Percentiles rank a stretch among this genome's conserved stretches.
Conservation (phyloP, 176 grass and related monocot genomes). For the Paspalum notatum region DNA sequence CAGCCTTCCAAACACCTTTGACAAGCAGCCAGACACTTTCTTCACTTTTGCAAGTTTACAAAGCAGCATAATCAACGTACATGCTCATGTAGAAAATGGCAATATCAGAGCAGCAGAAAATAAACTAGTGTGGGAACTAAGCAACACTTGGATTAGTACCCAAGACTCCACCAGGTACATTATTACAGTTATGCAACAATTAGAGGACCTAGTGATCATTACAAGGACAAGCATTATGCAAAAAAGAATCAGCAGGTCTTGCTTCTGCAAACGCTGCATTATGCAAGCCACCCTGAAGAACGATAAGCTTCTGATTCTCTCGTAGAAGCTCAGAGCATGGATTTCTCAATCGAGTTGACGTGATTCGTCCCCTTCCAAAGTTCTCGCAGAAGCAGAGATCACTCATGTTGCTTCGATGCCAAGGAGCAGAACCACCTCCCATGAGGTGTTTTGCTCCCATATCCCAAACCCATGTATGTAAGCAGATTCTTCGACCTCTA, state of each 20-base stretch:
- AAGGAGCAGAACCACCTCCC: conserved; percentile 26
- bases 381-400: conserved; percentile 27
- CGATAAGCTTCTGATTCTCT: conserved; percentile 30
- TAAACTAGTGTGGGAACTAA: conserved; percentile 17
- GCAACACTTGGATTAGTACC: conserved; percentile 42
- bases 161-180: conserved; percentile 17
- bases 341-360: neutral
- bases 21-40: neutral
- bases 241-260: conserved; percentile 2
- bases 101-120: neutral
- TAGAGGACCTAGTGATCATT: conserved; percentile 33
- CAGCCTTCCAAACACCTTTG: neutral
- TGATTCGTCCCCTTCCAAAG: neutral
- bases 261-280: conserved; percentile 47
- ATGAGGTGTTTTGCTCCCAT: neutral
- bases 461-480: conserved; percentile 38
- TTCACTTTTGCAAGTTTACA: neutral
- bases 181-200: neutral
- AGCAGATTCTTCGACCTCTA: conserved; percentile 26
- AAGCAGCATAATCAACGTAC: neutral
- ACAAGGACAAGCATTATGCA: neutral
- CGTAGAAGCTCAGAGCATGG: conserved; percentile 1
- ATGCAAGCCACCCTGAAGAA: conserved; percentile 17
- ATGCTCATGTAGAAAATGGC: neutral
- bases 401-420: conserved; percentile 25